phyloP scores from a whole-genome alignment of 1,284 basidiomycete species.

The Puccinia sorghi region DNA sequence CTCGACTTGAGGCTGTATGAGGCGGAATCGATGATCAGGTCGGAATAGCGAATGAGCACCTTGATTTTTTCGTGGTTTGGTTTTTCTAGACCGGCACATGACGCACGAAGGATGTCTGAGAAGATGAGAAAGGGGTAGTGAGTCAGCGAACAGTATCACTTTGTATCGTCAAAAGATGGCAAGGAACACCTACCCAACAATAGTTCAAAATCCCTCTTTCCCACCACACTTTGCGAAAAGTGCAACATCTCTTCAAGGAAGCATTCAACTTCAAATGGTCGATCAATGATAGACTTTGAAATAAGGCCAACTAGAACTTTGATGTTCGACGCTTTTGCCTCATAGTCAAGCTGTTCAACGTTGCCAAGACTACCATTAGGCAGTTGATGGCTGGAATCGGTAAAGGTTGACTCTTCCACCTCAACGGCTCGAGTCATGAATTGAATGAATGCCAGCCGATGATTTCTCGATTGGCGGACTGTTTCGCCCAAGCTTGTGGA shows the following conservation, averaged over 20 bases:
- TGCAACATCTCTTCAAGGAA: constrained; percentile 27
- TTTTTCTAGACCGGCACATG: constrained; percentile 11
- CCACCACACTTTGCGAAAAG: constrained; percentile 2
- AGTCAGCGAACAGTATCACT: not conserved
- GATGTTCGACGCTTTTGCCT: constrained; percentile 12
- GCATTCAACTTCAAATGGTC: constrained; percentile 13
- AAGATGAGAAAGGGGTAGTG: not conserved
- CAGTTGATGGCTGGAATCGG: not conserved
- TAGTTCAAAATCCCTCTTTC: constrained; percentile 10
- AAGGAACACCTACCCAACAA: constrained; percentile 19
- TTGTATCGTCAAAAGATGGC: not conserved
- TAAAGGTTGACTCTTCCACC: not conserved
- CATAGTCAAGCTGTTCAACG: constrained; percentile 15
- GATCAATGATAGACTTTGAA: constrained; percentile 3
- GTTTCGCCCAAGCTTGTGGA: not conserved
- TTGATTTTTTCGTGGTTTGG: constrained; percentile 4
- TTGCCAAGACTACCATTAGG: not conserved
- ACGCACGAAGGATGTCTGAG: constrained; percentile 17
- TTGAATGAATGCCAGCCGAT: not conserved
- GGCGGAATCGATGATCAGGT: constrained; percentile 14
- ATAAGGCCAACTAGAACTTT: constrained; percentile 21
- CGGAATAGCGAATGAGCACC: constrained; percentile 24
- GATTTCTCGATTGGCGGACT: not conserved
- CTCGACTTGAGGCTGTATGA: not conserved
- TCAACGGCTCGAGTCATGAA: constrained; percentile 43